Evolutionary conservation across 2,329 filamentous ascomycete genomes (phyloP).

Genomic region (Nectriaceae sp.): DNA sequence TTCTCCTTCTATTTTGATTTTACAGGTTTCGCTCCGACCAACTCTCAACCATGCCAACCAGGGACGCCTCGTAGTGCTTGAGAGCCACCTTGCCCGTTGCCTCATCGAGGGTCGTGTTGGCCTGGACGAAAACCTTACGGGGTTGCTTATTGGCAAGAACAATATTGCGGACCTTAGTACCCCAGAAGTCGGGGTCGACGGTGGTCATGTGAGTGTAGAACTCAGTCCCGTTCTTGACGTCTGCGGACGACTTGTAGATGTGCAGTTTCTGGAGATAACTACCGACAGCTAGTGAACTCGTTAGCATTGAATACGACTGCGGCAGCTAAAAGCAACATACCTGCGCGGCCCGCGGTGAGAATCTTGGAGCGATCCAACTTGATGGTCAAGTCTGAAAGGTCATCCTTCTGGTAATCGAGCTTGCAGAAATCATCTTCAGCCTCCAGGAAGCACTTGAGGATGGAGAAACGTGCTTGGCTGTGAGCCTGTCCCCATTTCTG

Average conservation of each 20-base stretch:
- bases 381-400: conserved; percentile 80
- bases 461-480: conserved; percentile 88
- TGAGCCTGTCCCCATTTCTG: conserved; percentile 92
- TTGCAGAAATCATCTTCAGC: conserved; percentile 87
- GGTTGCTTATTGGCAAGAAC: conserved; percentile 78
- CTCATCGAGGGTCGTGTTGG: conserved; percentile 77
- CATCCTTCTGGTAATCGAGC: conserved; percentile 71
- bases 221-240: conserved; percentile 73
- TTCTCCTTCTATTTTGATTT: conserved; percentile 11
- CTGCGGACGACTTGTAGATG: conserved; percentile 88
- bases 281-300: conserved; percentile 64
- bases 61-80: conserved; percentile 82
- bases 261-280: conserved; percentile 89
- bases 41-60: conserved; percentile 81
- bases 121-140: conserved; percentile 91
- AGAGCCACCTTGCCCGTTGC: conserved; percentile 70
- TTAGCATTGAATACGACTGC: conserved; percentile 23
- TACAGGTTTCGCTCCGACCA: conserved; percentile 65
- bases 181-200: conserved; percentile 83
- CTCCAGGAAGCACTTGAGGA: conserved; percentile 80
- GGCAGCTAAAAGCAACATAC: conserved; percentile 32
- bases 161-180: conserved; percentile 73
- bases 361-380: conserved; percentile 86
- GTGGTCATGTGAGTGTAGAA: conserved; percentile 84
- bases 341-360: conserved; percentile 74